Evolutionary conservation across 1,284 basidiomycete genomes (phyloP), one percentile per base, ranked within the genome.

Genomic region (Trametes polyzona): DNA sequence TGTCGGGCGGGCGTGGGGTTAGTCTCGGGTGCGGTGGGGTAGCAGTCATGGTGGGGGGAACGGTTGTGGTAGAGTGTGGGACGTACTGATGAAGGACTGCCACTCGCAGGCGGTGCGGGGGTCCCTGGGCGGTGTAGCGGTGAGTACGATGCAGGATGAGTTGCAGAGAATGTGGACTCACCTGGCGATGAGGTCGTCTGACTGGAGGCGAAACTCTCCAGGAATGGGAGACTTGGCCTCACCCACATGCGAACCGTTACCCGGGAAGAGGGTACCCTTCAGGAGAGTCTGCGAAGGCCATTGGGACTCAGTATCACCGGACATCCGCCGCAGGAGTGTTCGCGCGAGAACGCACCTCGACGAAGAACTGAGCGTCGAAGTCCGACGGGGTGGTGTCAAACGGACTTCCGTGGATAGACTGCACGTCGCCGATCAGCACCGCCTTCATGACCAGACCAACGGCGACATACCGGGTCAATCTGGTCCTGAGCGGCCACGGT

Each of bases 271-370:
- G 0, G 61, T 67, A 23, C 75, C 74, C 30, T 65, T 58, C 36
- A 78, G 70, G 42, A 71, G 69, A 23, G 72, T 71, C 62, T 59
- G 17, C 4, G 4, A 16, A 43, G 12, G 42, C 10, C 4, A 24
- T 9, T 17, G 5, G n/a, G n/a, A n/a, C 4, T 43, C n/a, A 30
- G 3, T 19, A n/a, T 4, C 19, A 16, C 4, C 4, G 17, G 12
- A 24, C 17, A 33, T 29, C 16, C n/a, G n/a, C n/a, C n/a, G n/a
- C n/a, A 3, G 12, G 33, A 11, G 11, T 2, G 11, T 35, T 37
- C 75, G 71, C 29, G 75, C 59, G 64, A 73, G 76, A 64, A 75
- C 71, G 61, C 77, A 76, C n/a, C 44, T 47, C 44, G 11, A 47
- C 44, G 30, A 24, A 47, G 12, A 35, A 35, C 33, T 35, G 33